Evolutionary conservation across 1,139 yeast genomes (phyloP).

Genomic region (Kazachstania sp.): DNA sequence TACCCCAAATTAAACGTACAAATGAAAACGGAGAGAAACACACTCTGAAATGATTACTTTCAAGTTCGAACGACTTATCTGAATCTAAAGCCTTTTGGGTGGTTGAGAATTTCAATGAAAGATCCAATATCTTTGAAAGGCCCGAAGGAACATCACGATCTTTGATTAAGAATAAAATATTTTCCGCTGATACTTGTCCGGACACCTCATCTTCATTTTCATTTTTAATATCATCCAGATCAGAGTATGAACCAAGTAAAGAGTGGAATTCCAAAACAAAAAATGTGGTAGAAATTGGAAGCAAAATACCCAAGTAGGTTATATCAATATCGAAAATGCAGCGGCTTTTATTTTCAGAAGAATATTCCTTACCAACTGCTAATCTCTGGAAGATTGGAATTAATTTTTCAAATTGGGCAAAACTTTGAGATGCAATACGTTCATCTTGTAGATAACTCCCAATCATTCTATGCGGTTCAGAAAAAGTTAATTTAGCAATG

Average conservation of each 20-base stretch:
- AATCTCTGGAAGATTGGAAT: conserved; percentile 5
- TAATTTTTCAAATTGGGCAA: conserved; percentile 11
- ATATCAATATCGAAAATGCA: conserved; percentile 14
- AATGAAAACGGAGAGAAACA: conserved; percentile 48
- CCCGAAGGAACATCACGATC: conserved; percentile 23
- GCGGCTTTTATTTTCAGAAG: not conserved
- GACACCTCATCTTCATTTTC: conserved; percentile 8
- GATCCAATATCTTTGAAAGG: conserved; percentile 36
- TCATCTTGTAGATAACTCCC: conserved; percentile 23
- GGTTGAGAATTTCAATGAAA: conserved; percentile 28
- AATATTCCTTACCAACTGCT: not conserved
- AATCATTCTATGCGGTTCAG: conserved; percentile 24
- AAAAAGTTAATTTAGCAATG: conserved; percentile 22
- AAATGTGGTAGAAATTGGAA: conserved; percentile 24
- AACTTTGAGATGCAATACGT: conserved; percentile 18
- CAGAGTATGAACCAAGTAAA: conserved; percentile 14
- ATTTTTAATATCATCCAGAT: conserved; percentile 8
- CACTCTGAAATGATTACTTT: conserved; percentile 49
- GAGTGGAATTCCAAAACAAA: conserved; percentile 26
- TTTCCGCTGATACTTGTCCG: conserved; percentile 23
- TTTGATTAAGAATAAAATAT: conserved; percentile 23
- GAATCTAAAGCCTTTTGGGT: conserved; percentile 25
- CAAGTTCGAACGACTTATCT: conserved; percentile 45
- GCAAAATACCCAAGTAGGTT: conserved; percentile 24
- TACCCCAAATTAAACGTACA: conserved; percentile 35